Base-by-base conservation (phyloP, 306 rosid species). In the Acacia confusa region DNA sequence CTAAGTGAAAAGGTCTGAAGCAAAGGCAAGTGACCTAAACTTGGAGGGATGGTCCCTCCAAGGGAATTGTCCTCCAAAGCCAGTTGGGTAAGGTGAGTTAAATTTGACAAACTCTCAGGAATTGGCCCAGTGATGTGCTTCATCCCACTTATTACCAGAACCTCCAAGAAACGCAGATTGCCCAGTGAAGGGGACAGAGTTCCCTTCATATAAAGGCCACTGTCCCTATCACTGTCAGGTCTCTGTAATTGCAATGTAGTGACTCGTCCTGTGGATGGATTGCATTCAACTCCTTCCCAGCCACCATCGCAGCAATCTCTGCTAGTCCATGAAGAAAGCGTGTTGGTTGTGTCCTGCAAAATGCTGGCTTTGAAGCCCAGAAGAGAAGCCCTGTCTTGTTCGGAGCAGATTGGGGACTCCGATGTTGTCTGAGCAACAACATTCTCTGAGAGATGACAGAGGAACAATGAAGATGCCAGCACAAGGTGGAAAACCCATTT, bases 251-350 rank as follows among this genome's bases (percentile, higher is more conserved):
- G 91, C 87, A 95, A 90, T 67, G 41, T 80, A 28, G 87, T 95
- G 32, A 95, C 97, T 72, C 99, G 64, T 22, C 99, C 99, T 20
- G 89, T 88, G 22, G 90, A 86, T 16, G 90, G 84, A 41, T 90
- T 88, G 83, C 99, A 95, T 70, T 90, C 77, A 72, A 95, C 92
- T 30, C 99, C 99, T 80, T 93, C 98, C 99, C 99, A 95, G 6
- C 97, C 94, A 30, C 94, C 98, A 27, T 80, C 92, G 43, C 99
- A 95, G 93, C 99, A 95, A 20, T 93, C 97, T 69, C 57, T 82
- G 28, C 96, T 83, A 0, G 85, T 84, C 99, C 99, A 95, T 0
- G 99, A 82, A 25, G 98, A 87, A 3, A 95, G 84, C 2, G 86
- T 81, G 0, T 91, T 90, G 2, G 99, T 90, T 6, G 99, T 92